Evolutionary conservation across 2,329 filamentous ascomycete genomes (phyloP).

Genomic region (Cercospora zeina): DNA sequence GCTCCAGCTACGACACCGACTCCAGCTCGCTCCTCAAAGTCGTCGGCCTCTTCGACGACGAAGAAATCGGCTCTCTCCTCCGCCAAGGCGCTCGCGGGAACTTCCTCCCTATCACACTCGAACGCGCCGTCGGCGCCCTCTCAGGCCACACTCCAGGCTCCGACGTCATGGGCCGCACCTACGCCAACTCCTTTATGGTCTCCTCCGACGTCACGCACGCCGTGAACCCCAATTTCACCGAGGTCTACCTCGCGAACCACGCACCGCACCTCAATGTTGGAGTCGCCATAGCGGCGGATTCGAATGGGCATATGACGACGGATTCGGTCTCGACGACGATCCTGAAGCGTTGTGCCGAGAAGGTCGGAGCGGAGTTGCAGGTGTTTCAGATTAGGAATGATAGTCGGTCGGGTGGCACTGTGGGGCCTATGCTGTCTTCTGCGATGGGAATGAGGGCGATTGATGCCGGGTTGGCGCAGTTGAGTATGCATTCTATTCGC

Average conservation of each 20-base stretch:
- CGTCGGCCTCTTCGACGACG: conserved; percentile 92
- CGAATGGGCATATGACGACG: conserved; percentile 95
- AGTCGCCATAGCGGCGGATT: conserved; percentile 74
- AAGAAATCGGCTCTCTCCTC: conserved; percentile 89
- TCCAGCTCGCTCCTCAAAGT: conserved; percentile 73
- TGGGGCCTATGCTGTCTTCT: conserved; percentile 85
- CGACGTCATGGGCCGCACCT: conserved; percentile 72
- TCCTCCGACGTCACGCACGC: conserved; percentile 93
- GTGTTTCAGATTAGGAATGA: conserved; percentile 96
- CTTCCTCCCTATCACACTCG: conserved; percentile 78
- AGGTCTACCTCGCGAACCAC: conserved; percentile 80
- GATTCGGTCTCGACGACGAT: conserved; percentile 83
- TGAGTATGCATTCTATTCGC: conserved; percentile 91
- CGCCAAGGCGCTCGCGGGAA: conserved; percentile 88
- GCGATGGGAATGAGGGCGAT: conserved; percentile 78
- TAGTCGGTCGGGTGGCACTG: conserved; percentile 82
- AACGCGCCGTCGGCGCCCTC: conserved; percentile 75
- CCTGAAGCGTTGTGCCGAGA: conserved; percentile 74
- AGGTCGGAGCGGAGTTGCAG: conserved; percentile 71
- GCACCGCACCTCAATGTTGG: conserved; percentile 86
- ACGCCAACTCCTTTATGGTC: conserved; percentile 87
- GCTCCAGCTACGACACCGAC: conserved; percentile 54
- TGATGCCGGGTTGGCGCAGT: conserved; percentile 84
- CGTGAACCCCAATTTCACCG: conserved; percentile 89
- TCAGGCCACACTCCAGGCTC: conserved; percentile 48